Evolutionary conservation across 2,329 filamentous ascomycete species (phyloP), one percentile per base, ranked within the genome.

Genomic region (Immersiporthe knoxdaviesiana): DNA sequence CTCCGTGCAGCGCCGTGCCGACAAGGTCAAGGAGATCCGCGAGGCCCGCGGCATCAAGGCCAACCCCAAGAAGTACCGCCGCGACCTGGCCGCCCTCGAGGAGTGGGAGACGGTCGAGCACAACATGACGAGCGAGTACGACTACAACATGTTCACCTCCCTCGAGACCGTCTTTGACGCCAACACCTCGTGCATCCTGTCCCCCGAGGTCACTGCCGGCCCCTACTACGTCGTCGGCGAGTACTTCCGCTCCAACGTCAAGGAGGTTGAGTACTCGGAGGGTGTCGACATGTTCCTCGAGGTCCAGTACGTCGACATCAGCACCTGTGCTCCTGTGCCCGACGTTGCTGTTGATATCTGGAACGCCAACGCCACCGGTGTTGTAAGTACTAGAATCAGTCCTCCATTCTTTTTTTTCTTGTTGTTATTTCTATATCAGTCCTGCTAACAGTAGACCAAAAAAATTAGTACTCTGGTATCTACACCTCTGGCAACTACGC

Each of bases 241-340:
- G 74, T 77, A 80, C 68, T 74, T 85, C 68, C 80, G 83, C 58
- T 75, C 78, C 54, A 79, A 85, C 70, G 78, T 85, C 70, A 80
- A 79, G 68, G 83, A 85, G 67, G 66, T 74, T 4, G 71, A 81
- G 71, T 77, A 54, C 56, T 74, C 72, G 58, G 76, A 78, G 12
- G 84, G 83, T 62, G 75, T 85, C 21, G 79, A 81, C 39, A 56
- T 85, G 10, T 81, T 81, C 66, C 74, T 71, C 27, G 70, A 71
- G 83, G 11, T 85, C 70, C 77, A 71, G 52, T 71, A 71, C 32
- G 67, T 71, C 24, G 70, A 71, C 30, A 39, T 82, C 65, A 81
- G 81, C 71, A 84, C 82, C 14, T 84, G 83, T 74, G 77, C 81
- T 71, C 79, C 81, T 24, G 75, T 84, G 16, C 79, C 80, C 1